Evolutionary conservation across 2,329 filamentous ascomycete species (phyloP).

Genomic region (Talaromyces marneffei): DNA sequence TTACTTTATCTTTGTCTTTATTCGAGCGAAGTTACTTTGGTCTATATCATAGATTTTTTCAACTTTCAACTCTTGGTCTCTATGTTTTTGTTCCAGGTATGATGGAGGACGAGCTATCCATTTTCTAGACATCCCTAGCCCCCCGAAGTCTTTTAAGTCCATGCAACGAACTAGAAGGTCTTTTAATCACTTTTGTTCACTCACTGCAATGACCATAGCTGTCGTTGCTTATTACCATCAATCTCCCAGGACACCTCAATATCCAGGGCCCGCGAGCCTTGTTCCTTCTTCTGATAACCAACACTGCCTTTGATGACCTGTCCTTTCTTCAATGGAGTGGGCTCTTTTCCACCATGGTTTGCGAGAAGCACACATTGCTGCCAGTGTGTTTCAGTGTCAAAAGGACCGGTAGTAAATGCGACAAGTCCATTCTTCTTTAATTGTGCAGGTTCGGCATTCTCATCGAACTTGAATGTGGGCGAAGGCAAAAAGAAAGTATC

Average conservation of each 20-base stretch:
- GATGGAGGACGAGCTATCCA: background rate
- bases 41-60: too few relatives aligned
- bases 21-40: background rate
- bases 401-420: conserved; percentile 84
- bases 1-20: too few relatives aligned
- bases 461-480: conserved; percentile 43
- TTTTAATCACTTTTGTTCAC: background rate
- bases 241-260: conserved; percentile 59
- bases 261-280: conserved; percentile 63
- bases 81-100: background rate
- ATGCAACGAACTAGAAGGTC: background rate
- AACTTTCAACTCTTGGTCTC: background rate
- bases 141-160: background rate
- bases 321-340: conserved; percentile 47
- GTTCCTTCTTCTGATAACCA: conserved; percentile 62
- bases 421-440: conserved; percentile 61
- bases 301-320: conserved; percentile 61
- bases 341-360: conserved; percentile 50
- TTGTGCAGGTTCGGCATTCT: conserved; percentile 52
- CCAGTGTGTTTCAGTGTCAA: conserved; percentile 78
- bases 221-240: conserved; percentile 38
- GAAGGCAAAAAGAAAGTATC: conserved; percentile 81
- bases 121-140: background rate
- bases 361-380: conserved; percentile 72
- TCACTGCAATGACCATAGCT: conserved; percentile 40